These are phyloP conservation scores for Mimosa bimucronata DNA, from an alignment of 306 rosid species.

Conservation along the genomic window DNA sequence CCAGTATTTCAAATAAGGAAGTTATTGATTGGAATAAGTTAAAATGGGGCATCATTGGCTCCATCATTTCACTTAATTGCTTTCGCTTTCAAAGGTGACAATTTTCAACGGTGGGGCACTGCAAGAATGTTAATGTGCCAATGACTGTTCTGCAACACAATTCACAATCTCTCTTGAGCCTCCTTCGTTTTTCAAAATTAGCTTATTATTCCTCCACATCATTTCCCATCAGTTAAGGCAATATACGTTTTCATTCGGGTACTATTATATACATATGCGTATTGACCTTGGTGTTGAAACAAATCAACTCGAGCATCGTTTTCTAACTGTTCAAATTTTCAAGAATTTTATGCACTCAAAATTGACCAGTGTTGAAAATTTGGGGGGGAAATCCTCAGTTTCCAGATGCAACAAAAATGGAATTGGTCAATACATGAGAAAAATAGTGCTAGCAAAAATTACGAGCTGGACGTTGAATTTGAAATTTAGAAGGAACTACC, in stretches of 20 bases:
- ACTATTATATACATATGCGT: not conserved
- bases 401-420: not conserved
- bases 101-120: not conserved
- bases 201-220: not conserved
- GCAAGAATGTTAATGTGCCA: not conserved
- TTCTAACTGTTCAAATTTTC: not conserved
- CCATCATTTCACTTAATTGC: not conserved
- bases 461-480: conserved; percentile 1
- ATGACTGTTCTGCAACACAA: not conserved
- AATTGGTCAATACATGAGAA: not conserved
- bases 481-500: conserved; percentile 12
- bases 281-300: not conserved
- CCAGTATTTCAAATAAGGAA: not conserved
- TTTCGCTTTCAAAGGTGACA: conserved; percentile 3
- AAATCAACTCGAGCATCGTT: not conserved
- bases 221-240: not conserved
- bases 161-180: not conserved
- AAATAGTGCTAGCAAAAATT: conserved; percentile 7
- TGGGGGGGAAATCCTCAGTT: not conserved
- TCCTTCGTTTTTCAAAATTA: not conserved
- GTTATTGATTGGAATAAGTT: not conserved
- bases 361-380: not conserved
- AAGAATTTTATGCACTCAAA: not conserved
- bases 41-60: not conserved
- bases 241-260: not conserved